Percentiles rank a stretch among this genome's conserved stretches.
phyloP scores from a whole-genome alignment of 2,329 filamentous ascomycete genomes.

The Ascochyta viciae-villosae region DNA sequence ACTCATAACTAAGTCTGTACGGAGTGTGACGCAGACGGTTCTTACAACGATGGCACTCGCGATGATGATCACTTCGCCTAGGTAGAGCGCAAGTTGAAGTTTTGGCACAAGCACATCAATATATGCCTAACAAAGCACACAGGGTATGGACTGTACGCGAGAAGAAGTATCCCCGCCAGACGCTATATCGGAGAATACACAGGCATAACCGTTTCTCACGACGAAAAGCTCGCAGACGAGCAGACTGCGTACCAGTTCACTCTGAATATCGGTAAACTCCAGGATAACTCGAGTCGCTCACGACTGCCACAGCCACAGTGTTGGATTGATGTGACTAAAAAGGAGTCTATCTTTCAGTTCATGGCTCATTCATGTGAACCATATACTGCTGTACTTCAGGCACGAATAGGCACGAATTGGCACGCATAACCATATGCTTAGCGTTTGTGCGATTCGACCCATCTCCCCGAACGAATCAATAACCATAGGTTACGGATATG shows the following conservation, averaged over 20 bases:
- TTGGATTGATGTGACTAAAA: neutral
- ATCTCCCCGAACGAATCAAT: neutral
- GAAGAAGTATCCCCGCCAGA: neutral
- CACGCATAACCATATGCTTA: neutral
- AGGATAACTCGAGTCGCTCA: neutral
- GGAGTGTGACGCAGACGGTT: neutral
- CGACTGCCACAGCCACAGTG: neutral
- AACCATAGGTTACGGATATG: neutral
- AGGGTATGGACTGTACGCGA: slow-evolving; percentile 1
- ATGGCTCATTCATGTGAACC: slow-evolving; percentile 6
- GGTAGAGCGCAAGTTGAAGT: neutral
- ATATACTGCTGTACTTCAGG: neutral
- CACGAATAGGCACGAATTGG: no score
- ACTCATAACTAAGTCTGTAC: neutral
- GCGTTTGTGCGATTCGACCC: neutral
- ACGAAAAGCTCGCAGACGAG: neutral
- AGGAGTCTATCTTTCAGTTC: slow-evolving; percentile 3
- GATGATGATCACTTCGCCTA: neutral
- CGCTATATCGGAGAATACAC: slow-evolving; percentile 1
- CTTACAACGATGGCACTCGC: neutral
- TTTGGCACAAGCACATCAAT: neutral
- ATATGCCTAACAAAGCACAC: neutral
- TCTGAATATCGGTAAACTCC: neutral
- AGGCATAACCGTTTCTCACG: neutral
- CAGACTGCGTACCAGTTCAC: neutral